Conservation (phyloP, 2,329 filamentous ascomycete species). For the Colletotrichum liriopes region DNA sequence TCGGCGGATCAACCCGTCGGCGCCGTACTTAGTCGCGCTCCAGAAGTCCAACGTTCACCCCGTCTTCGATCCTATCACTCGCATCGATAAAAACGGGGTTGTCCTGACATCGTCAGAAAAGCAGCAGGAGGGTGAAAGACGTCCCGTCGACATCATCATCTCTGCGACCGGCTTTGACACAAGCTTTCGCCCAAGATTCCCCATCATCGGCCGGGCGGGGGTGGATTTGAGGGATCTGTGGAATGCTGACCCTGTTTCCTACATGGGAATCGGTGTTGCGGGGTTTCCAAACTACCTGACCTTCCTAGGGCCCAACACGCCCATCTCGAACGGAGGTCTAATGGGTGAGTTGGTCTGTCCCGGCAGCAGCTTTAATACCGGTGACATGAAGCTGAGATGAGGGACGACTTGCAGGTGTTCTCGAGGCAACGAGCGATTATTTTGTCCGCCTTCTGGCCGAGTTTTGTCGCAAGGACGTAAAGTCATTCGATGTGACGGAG, state of each 20-base stretch:
- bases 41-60: slow-evolving; percentile 58
- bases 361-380: neutral
- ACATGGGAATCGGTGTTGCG: slow-evolving; percentile 51
- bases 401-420: slow-evolving; percentile 40
- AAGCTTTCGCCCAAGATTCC: slow-evolving; percentile 45
- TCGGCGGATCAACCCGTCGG: slow-evolving; percentile 53
- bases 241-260: slow-evolving; percentile 48
- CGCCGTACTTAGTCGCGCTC: slow-evolving; percentile 58
- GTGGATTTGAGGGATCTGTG: slow-evolving; percentile 45
- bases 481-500: slow-evolving; percentile 44
- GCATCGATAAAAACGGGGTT: slow-evolving; percentile 49
- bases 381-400: neutral
- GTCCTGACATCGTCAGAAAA: slow-evolving; percentile 45
- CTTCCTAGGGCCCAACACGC: slow-evolving; percentile 51
- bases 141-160: slow-evolving; percentile 43
- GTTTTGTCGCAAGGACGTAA: slow-evolving; percentile 45
- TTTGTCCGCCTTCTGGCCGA: slow-evolving; percentile 47
- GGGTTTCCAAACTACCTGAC: slow-evolving; percentile 50
- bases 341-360: slow-evolving; percentile 42
- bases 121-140: neutral
- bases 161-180: slow-evolving; percentile 47
- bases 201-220: slow-evolving; percentile 44
- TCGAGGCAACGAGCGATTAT: slow-evolving; percentile 49
- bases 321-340: slow-evolving; percentile 48
- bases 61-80: slow-evolving; percentile 49